Conservation (phyloP, 2,329 filamentous ascomycete species). For the Penicillium sp. region DNA sequence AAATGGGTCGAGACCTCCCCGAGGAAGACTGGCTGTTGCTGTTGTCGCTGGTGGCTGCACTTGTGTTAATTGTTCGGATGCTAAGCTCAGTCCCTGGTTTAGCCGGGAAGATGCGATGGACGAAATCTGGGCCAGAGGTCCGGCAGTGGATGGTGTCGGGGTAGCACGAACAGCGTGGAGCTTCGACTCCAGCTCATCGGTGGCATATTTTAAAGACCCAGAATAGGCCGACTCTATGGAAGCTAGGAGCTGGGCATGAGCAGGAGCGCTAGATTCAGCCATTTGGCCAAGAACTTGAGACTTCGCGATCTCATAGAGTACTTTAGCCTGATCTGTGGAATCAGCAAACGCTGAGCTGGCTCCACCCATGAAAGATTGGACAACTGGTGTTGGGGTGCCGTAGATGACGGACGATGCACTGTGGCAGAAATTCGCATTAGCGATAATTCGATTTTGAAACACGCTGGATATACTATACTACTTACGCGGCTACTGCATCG, state of each 20-base stretch:
- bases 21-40: constrained; percentile 60
- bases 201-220: constrained; percentile 24
- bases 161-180: constrained; percentile 50
- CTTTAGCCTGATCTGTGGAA: constrained; percentile 65
- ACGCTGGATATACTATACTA: constrained; percentile 6
- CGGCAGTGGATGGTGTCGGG: constrained; percentile 46
- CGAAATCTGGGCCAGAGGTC: constrained; percentile 56
- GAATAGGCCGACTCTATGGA: constrained; percentile 28
- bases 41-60: constrained; percentile 67
- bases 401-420: constrained; percentile 12
- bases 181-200: constrained; percentile 17
- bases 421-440: constrained; percentile 2
- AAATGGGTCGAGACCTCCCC: constrained; percentile 51
- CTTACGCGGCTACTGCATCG: constrained; percentile 59
- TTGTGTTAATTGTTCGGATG: constrained; percentile 68
- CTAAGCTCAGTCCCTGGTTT: constrained; percentile 67
- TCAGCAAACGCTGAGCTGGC: constrained; percentile 38
- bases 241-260: constrained; percentile 40
- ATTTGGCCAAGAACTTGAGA: constrained; percentile 70
- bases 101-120: constrained; percentile 70
- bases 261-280: constrained; percentile 60
- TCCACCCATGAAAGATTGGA: constrained; percentile 2
- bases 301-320: constrained; percentile 67
- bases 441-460: not conserved
- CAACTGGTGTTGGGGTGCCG: constrained; percentile 5